A percentile compares a stretch with the other conserved stretches of the same genome.
These are phyloP conservation scores for Platanthera guangdongensis DNA, from an alignment of 106 monocot species.

Conservation along the genomic window DNA sequence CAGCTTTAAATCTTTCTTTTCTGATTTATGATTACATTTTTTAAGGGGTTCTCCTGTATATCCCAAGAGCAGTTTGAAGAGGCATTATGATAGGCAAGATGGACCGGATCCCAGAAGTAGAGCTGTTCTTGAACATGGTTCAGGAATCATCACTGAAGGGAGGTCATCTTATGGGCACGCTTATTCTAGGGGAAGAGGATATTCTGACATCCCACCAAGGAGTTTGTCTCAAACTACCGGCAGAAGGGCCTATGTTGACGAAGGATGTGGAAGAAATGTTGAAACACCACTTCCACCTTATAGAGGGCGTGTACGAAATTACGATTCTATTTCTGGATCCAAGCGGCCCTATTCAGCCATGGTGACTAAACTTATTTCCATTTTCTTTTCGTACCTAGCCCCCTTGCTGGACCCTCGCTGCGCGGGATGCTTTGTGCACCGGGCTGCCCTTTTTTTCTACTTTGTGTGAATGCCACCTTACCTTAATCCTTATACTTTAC, in stretches of 20 bases:
- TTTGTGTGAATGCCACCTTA: not conserved
- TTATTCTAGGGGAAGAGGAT: slow-evolving; percentile 53
- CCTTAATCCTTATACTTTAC: not conserved
- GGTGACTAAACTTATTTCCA: slow-evolving; percentile 18
- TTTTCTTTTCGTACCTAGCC: too few relatives aligned
- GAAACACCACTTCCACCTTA: slow-evolving; percentile 52
- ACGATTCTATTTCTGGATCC: slow-evolving; percentile 71
- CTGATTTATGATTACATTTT: not conserved
- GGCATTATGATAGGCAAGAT: slow-evolving; percentile 49
- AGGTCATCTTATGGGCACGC: slow-evolving; percentile 58
- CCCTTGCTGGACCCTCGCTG: too few relatives aligned
- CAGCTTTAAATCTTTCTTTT: not conserved
- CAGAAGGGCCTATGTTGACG: slow-evolving; percentile 62
- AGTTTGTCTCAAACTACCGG: slow-evolving; percentile 35
- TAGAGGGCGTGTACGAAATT: slow-evolving; percentile 59
- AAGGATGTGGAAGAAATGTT: slow-evolving; percentile 56
- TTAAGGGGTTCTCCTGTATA: slow-evolving; percentile 39
- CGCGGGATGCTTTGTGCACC: too few relatives aligned
- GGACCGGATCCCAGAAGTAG: slow-evolving; percentile 47
- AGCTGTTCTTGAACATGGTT: slow-evolving; percentile 44
- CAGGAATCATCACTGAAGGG: slow-evolving; percentile 47
- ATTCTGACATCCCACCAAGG: slow-evolving; percentile 48
- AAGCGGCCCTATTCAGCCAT: slow-evolving; percentile 74
- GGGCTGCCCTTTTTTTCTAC: not conserved
- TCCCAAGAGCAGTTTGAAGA: slow-evolving; percentile 51